Evolutionary conservation across 2,329 filamentous ascomycete species (phyloP).

Genomic region (Orbilia quercus): DNA sequence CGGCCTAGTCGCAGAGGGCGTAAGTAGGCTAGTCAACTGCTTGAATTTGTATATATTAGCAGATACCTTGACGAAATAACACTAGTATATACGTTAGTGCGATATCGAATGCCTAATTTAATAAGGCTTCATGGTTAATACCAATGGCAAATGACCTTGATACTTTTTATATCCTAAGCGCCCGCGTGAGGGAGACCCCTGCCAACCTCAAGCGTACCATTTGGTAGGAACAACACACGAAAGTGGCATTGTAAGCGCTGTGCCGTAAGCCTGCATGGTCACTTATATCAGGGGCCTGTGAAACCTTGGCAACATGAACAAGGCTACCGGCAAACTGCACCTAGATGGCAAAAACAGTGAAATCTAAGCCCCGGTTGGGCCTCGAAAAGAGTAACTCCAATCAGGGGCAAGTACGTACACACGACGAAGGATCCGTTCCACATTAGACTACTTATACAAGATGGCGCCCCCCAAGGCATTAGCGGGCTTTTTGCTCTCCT

Average conservation of each 20-base stretch:
- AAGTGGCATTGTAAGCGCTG: conserved; percentile 13
- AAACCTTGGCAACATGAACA: conserved; percentile 13
- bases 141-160: not conserved
- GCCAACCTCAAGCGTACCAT: conserved; percentile 1
- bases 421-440: conserved; percentile 10
- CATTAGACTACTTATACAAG: conserved; percentile 38
- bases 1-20: conserved; percentile 72
- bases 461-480: conserved; percentile 4
- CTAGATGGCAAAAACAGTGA: not conserved
- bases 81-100: conserved; percentile 26
- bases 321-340: conserved; percentile 8
- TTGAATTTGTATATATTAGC: conserved; percentile 18
- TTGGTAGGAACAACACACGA: conserved; percentile 16
- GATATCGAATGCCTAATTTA: not conserved
- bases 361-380: too few species aligned
- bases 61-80: conserved; percentile 21
- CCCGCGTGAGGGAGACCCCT: conserved; percentile 17
- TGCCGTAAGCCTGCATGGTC: conserved; percentile 20
- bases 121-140: not conserved
- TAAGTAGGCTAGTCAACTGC: conserved; percentile 32
- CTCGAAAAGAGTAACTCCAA: not conserved
- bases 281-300: conserved; percentile 1
- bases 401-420: not conserved
- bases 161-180: conserved; percentile 47
- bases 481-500: not conserved